Conservation (phyloP, 139 green algal genomes). For the Chlamydomonas incerta region DNA sequence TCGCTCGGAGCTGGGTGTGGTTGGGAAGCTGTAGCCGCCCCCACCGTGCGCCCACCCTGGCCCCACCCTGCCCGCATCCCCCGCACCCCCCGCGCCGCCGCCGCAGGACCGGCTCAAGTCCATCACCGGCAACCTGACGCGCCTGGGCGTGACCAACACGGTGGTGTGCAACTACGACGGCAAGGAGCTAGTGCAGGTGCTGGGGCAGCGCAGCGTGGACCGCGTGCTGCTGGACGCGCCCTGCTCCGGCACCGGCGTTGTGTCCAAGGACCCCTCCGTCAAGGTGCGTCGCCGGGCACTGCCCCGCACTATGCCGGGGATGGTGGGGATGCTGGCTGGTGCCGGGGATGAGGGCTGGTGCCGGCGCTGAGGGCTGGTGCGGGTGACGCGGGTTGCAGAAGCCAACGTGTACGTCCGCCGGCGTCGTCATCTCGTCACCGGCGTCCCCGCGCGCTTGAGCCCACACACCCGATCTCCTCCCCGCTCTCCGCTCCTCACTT, state of each 20-base stretch:
- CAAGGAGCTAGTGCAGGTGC: slow-evolving; percentile 79
- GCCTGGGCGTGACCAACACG: slow-evolving; percentile 96
- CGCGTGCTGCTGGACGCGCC: slow-evolving; percentile 97
- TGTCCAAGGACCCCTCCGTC: slow-evolving; percentile 94
- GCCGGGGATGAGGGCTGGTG: too few relatives aligned
- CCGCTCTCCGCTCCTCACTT: background rate
- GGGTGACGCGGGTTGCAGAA: too few relatives aligned
- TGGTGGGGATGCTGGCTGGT: too few relatives aligned
- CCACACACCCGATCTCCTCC: background rate
- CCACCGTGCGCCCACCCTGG: too few relatives aligned
- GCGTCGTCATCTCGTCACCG: too few relatives aligned
- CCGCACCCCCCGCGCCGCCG: background rate
- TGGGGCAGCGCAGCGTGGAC: slow-evolving; percentile 89
- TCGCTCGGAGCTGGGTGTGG: too few relatives aligned
- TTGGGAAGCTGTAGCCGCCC: too few relatives aligned
- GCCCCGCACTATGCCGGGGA: background rate
- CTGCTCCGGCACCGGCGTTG: slow-evolving; percentile 97
- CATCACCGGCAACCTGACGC: slow-evolving; percentile 91
- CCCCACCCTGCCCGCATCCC: too few relatives aligned
- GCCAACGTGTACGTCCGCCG: too few relatives aligned
- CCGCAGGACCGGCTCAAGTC: slow-evolving; percentile 84
- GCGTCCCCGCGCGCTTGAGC: too few relatives aligned
- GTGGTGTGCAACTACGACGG: slow-evolving; percentile 98
- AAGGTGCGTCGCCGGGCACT: slow-evolving; percentile 79
- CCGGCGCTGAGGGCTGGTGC: too few relatives aligned